Evolutionary conservation across 345 rosid genomes (phyloP).

Genomic region (Brassica carinata): DNA sequence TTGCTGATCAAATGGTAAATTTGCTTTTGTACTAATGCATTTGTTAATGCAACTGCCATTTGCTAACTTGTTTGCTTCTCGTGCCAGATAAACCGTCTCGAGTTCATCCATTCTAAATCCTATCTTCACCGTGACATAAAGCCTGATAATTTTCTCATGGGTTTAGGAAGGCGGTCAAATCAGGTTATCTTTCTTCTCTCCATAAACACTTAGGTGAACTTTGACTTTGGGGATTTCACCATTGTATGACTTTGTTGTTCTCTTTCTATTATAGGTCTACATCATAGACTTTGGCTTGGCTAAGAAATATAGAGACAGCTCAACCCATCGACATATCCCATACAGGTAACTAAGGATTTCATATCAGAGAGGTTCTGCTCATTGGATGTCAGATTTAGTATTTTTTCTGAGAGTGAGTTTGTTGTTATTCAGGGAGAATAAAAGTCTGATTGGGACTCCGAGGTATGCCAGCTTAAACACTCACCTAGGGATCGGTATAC

Average conservation of each 20-base stretch:
- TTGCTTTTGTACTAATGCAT: not conserved
- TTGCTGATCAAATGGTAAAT: conserved; percentile 95
- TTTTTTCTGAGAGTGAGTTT: not conserved
- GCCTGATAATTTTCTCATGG: conserved; percentile 97
- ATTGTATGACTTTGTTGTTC: conserved; percentile 8
- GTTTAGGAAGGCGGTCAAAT: conserved; percentile 88
- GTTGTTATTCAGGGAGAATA: conserved; percentile 70
- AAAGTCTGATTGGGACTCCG: conserved; percentile 93
- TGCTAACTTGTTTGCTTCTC: not conserved
- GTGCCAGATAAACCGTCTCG: conserved; percentile 78
- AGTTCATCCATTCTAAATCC: conserved; percentile 88
- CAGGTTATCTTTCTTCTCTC: conserved; percentile 53
- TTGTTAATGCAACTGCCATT: not conserved
- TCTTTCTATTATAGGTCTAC: conserved; percentile 58
- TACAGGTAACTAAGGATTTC: conserved; percentile 57
- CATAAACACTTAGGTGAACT: not conserved
- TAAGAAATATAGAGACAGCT: conserved; percentile 83
- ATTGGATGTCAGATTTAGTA: not conserved
- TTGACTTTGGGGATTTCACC: not conserved
- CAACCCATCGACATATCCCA: conserved; percentile 84
- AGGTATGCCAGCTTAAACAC: conserved; percentile 99
- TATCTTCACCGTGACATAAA: conserved; percentile 94
- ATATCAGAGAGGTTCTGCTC: not conserved
- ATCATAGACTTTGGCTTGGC: conserved; percentile 92
- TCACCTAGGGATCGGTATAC: conserved; percentile 94